Evolutionary conservation across 1,284 basidiomycete genomes (phyloP).

Genomic region (Ustilago loliicola): DNA sequence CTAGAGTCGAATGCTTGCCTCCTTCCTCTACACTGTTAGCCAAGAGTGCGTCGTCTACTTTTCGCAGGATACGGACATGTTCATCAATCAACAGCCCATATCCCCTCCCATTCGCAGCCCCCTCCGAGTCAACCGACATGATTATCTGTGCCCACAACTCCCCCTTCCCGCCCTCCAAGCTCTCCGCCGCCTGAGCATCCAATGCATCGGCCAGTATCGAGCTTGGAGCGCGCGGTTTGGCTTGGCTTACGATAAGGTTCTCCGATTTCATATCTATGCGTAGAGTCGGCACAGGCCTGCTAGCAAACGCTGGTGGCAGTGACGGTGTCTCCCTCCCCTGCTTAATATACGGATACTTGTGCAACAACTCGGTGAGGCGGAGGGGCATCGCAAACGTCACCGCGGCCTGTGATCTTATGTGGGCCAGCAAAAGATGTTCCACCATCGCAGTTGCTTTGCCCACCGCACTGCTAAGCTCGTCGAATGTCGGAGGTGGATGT

Average conservation of each 20-base stretch:
- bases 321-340: slow-evolving; percentile 15
- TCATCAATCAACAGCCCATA: slow-evolving; percentile 50
- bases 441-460: slow-evolving; percentile 26
- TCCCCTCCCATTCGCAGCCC: slow-evolving; percentile 1
- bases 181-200: slow-evolving; percentile 29
- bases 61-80: slow-evolving; percentile 47
- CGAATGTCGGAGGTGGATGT: slow-evolving; percentile 49
- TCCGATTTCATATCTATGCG: slow-evolving; percentile 51
- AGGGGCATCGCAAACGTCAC: slow-evolving; percentile 57
- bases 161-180: slow-evolving; percentile 23
- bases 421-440: slow-evolving; percentile 60
- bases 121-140: slow-evolving; percentile 17
- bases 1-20: background rate
- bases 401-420: slow-evolving; percentile 52
- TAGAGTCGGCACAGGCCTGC: slow-evolving; percentile 28
- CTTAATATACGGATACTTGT: slow-evolving; percentile 46
- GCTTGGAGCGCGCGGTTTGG: slow-evolving; percentile 36
- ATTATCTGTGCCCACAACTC: slow-evolving; percentile 47
- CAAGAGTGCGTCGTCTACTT: slow-evolving; percentile 34
- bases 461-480: slow-evolving; percentile 25
- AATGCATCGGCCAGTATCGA: slow-evolving; percentile 51
- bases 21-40: background rate
- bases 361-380: slow-evolving; percentile 54
- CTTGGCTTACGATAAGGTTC: slow-evolving; percentile 45
- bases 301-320: slow-evolving; percentile 35